Percentiles rank a stretch among this genome's conserved stretches.
Conservation (phyloP, 257 asterid genomes). For the Forsythia suspensa region DNA sequence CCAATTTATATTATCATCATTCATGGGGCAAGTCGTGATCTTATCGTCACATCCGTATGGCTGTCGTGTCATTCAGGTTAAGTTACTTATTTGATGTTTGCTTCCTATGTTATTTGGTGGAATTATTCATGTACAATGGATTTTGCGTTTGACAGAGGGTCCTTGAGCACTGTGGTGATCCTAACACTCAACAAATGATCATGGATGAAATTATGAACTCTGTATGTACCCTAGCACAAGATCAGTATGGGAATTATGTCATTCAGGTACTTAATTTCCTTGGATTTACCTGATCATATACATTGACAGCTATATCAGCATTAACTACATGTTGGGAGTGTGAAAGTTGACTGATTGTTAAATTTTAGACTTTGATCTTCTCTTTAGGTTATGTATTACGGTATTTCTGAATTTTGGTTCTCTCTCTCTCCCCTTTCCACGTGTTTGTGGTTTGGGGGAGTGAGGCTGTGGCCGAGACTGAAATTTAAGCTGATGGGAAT, state of each 20-base stretch:
- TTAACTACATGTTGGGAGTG: neutral
- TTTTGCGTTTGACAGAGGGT: slow-evolving; percentile 56
- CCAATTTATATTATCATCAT: slow-evolving; percentile 64
- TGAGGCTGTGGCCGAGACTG: neutral
- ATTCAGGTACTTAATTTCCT: slow-evolving; percentile 63
- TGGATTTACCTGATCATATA: neutral
- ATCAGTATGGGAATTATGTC: slow-evolving; percentile 88
- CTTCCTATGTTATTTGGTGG: slow-evolving; percentile 5
- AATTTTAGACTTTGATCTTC: neutral
- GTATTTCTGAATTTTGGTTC: neutral
- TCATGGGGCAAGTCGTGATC: slow-evolving; percentile 72
- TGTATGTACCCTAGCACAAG: slow-evolving; percentile 71
- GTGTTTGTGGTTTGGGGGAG: neutral
- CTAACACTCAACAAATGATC: slow-evolving; percentile 51
- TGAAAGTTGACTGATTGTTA: neutral
- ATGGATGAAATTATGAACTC: slow-evolving; percentile 81
- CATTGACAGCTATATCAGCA: neutral
- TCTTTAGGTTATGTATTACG: neutral
- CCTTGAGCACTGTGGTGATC: slow-evolving; percentile 72
- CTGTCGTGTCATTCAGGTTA: slow-evolving; percentile 94
- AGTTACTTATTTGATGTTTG: slow-evolving; percentile 5
- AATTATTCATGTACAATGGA: neutral
- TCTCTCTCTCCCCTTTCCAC: neutral
- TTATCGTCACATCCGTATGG: slow-evolving; percentile 90
- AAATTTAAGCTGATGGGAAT: neutral